These are phyloP conservation scores for Sporisorium graminicola DNA, from an alignment of 1,284 basidiomycete species.

Conservation along the genomic window DNA sequence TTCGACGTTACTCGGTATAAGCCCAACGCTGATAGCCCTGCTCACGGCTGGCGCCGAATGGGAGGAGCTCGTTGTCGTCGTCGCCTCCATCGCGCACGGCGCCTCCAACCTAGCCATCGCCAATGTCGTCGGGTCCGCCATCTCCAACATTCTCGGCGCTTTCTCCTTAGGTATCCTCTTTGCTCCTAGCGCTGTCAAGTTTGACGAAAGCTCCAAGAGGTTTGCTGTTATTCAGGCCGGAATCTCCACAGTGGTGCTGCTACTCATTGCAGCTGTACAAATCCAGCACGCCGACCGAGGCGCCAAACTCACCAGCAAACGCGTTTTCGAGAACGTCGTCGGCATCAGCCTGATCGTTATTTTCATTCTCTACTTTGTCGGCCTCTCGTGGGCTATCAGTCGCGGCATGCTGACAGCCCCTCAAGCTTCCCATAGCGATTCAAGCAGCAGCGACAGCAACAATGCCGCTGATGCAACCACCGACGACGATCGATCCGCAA, in stretches of 20 bases:
- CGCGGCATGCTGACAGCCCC: conserved; percentile 45
- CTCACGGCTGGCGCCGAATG: conserved; percentile 55
- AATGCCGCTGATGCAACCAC: conserved; percentile 5
- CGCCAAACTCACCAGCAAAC: conserved; percentile 30
- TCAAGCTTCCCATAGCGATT: conserved; percentile 28
- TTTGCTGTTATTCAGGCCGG: conserved; percentile 43
- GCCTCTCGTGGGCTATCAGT: conserved; percentile 45
- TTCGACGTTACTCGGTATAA: conserved; percentile 31
- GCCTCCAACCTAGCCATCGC: conserved; percentile 52
- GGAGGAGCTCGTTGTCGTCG: conserved; percentile 52
- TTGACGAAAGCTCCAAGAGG: conserved; percentile 39
- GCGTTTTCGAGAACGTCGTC: conserved; percentile 45
- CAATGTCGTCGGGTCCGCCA: conserved; percentile 60
- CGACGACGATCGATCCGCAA: conserved; percentile 15
- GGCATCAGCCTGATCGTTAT: conserved; percentile 37
- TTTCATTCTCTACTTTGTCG: conserved; percentile 45
- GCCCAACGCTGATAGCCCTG: conserved; percentile 43
- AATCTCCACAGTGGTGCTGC: conserved; percentile 36
- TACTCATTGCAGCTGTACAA: conserved; percentile 32
- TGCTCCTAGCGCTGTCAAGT: conserved; percentile 30
- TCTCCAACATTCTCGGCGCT: conserved; percentile 61
- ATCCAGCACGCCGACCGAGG: conserved; percentile 36
- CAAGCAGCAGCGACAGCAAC: conserved; percentile 16
- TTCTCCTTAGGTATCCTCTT: conserved; percentile 42
- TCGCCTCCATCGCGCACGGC: conserved; percentile 40